phyloP scores from a whole-genome alignment of 495 filamentous ascomycete species.

The Xylaria nigripes region DNA sequence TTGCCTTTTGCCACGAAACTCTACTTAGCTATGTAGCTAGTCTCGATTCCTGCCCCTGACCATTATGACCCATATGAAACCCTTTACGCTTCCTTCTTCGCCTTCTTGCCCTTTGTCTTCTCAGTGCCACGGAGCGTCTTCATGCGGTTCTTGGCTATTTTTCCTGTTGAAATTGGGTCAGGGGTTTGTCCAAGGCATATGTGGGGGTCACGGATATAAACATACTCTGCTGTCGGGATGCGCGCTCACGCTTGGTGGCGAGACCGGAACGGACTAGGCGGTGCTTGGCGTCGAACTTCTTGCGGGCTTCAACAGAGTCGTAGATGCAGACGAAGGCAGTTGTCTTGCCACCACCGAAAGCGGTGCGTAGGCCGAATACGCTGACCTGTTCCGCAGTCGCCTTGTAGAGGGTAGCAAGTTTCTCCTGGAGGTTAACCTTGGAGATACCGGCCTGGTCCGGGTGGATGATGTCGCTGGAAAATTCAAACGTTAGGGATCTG shows the following conservation, averaged over 20 bases:
- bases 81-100: constrained; percentile 54
- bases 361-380: constrained; percentile 96
- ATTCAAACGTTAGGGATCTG: constrained; percentile 12
- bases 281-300: constrained; percentile 99
- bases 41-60: constrained; percentile 11
- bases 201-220: constrained; percentile 22
- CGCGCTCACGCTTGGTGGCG: constrained; percentile 87
- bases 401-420: constrained; percentile 96
- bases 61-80: constrained; percentile 15
- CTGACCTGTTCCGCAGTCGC: constrained; percentile 90
- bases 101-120: constrained; percentile 77
- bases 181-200: background rate
- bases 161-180: constrained; percentile 57
- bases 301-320: constrained; percentile 92
- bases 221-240: constrained; percentile 97
- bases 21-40: constrained; percentile 13
- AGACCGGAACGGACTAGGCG: constrained; percentile 86
- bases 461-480: constrained; percentile 91
- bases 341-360: constrained; percentile 99
- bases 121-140: constrained; percentile 97
- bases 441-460: constrained; percentile 95
- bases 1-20: constrained; percentile 13
- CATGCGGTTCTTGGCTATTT: constrained; percentile 99
- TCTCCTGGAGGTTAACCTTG: constrained; percentile 94
- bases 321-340: constrained; percentile 98